These are phyloP conservation scores for Suillus occidentalis DNA, from an alignment of 768 basidiomycete species.

Conservation along the genomic window DNA sequence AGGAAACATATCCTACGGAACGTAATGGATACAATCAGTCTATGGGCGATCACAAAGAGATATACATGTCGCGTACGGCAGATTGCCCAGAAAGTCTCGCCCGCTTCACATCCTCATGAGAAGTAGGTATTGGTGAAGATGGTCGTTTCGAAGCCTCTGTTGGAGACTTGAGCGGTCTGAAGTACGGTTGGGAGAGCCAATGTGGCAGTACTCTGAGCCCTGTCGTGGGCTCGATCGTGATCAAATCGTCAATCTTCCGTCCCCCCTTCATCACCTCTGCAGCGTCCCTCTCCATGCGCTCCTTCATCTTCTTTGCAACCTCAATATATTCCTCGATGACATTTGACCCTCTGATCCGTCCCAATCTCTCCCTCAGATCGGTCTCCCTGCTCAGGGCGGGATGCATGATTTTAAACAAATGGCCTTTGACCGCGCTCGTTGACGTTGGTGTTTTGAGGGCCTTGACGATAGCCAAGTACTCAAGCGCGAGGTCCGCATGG, in stretches of 20 bases:
- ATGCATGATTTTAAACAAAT: constrained; percentile 89
- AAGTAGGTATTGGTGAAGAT: background rate
- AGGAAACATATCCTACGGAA: background rate
- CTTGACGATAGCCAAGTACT: constrained; percentile 83
- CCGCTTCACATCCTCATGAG: background rate
- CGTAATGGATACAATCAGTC: background rate
- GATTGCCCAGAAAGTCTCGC: background rate
- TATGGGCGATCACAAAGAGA: background rate
- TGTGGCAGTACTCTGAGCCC: constrained; percentile 59
- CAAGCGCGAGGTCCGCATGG: constrained; percentile 69
- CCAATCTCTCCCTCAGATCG: constrained; percentile 75
- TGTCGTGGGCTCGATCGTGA: constrained; percentile 43
- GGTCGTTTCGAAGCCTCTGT: background rate
- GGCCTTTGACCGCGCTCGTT: constrained; percentile 81
- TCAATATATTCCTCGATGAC: constrained; percentile 42
- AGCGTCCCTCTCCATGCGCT: constrained; percentile 57
- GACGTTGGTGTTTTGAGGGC: constrained; percentile 61
- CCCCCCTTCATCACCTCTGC: constrained; percentile 30
- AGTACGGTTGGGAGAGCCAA: constrained; percentile 74
- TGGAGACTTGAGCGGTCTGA: constrained; percentile 23
- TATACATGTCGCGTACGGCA: background rate
- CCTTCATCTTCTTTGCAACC: constrained; percentile 59
- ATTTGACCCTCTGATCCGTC: constrained; percentile 40
- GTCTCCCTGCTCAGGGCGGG: constrained; percentile 66
- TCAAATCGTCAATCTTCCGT: constrained; percentile 35